These are phyloP conservation scores for Macrocybe gigantea DNA, from an alignment of 768 basidiomycete species.

Conservation along the genomic window DNA sequence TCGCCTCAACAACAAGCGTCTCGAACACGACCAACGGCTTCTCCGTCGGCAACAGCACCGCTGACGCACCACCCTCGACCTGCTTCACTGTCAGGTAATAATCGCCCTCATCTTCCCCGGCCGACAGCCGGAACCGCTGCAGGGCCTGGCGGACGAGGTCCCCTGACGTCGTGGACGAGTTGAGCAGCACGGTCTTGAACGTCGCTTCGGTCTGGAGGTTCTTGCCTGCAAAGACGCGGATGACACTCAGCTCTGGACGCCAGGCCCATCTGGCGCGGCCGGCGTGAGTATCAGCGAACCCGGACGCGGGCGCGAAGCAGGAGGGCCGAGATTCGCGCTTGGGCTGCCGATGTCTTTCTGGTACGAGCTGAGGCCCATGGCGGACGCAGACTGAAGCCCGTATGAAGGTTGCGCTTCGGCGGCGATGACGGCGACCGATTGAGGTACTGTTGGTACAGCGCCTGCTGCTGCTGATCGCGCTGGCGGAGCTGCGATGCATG, in stretches of 20 bases:
- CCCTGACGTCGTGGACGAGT: slow-evolving; percentile 73
- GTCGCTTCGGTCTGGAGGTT: slow-evolving; percentile 91
- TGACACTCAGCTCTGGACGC: slow-evolving; percentile 82
- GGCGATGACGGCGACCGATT: slow-evolving; percentile 78
- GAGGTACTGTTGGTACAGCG: slow-evolving; percentile 84
- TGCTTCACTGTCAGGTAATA: slow-evolving; percentile 95
- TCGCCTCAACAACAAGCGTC: slow-evolving; percentile 72
- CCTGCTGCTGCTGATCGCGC: slow-evolving; percentile 84
- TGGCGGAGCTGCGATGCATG: slow-evolving; percentile 73
- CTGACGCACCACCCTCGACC: slow-evolving; percentile 81
- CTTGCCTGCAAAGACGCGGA: slow-evolving; percentile 93
- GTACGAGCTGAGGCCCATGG: slow-evolving; percentile 45
- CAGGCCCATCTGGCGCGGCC: slow-evolving; percentile 50
- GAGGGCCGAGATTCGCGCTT: slow-evolving; percentile 44
- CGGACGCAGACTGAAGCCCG: slow-evolving; percentile 70
- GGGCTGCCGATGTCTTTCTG: slow-evolving; percentile 21
- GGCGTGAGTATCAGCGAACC: slow-evolving; percentile 72
- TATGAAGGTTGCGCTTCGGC: slow-evolving; percentile 67
- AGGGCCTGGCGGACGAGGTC: slow-evolving; percentile 91
- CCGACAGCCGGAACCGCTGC: slow-evolving; percentile 84
- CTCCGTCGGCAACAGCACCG: slow-evolving; percentile 64
- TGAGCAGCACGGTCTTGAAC: slow-evolving; percentile 96
- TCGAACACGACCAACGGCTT: slow-evolving; percentile 90
- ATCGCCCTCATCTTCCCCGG: slow-evolving; percentile 50
- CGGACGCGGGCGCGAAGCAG: slow-evolving; percentile 56